Base-by-base conservation (phyloP, 768 basidiomycete species). In the Agaricus blazei region DNA sequence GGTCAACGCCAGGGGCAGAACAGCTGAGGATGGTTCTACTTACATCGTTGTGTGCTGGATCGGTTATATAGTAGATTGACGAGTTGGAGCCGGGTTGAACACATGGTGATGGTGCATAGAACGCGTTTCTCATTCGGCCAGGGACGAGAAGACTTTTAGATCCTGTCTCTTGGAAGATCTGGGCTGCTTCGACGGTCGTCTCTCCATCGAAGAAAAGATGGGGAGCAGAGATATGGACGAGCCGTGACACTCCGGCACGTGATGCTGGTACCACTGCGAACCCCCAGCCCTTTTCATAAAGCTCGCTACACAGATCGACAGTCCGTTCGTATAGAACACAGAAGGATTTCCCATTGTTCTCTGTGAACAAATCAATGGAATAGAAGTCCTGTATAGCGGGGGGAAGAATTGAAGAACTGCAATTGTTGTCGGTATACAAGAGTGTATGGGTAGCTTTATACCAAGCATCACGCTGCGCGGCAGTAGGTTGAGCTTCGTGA, bases 1-100 rank as follows among this genome's bases (percentile, higher is more conserved):
- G 24, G 19, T 57, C 28, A 45, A 26, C 23, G 34, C n/a, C 37
- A 12, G 27, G 15, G 37, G 19, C 29, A 2, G 27, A 31, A 24
- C 28, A 29, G 28, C 27, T 4, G 29, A 28, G 19, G 24, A 28
- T 8, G 9, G 42, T 53, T 3, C 26, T 3, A 63, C 67, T 41
- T 60, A 76, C 77, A 23, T 68, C 67, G 51, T 77, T 75, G 62
- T 81, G 79, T 2, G 75, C 65, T 31, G 78, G 73, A 60, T 80
- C 79, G 0, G 79, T 81, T 54, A 63, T 69, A 47, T 71, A 75
- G 60, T 75, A 77, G 3, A 58, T 57, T 7, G 66, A 61, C 23
- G 49, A 56, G 0, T 50, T 52, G 0, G 59, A 57, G 9, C 60
- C 48, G 1, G 68, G 59, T 1, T 42, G 19, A 40, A 73, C 59